Evolutionary conservation across 768 basidiomycete species (phyloP).

Genomic region (Pleurotus platypus): DNA sequence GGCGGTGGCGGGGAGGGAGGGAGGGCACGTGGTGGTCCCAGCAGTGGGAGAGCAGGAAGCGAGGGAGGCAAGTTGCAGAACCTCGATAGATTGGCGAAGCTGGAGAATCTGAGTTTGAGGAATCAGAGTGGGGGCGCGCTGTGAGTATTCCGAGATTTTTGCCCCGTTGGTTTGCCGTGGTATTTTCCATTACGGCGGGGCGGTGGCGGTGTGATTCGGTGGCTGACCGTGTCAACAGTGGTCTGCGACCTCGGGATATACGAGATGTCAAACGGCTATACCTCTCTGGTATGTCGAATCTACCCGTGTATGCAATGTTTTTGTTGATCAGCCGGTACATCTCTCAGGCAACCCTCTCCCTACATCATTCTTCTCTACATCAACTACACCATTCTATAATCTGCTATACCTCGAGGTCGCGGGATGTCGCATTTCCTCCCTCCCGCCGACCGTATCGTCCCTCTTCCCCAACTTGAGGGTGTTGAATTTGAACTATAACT

Average conservation of each 20-base stretch:
- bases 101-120: constrained; percentile 90
- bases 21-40: no score
- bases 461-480: constrained; percentile 83
- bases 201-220: no score
- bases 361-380: constrained; percentile 41
- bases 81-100: constrained; percentile 55
- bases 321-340: constrained; percentile 7
- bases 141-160: constrained; percentile 43
- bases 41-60: no score
- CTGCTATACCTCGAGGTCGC: constrained; percentile 91
- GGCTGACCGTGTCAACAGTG: constrained; percentile 22
- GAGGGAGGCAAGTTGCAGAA: constrained; percentile 30
- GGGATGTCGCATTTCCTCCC: constrained; percentile 70
- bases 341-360: constrained; percentile 69
- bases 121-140: constrained; percentile 77
- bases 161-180: no score
- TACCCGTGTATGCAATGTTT: constrained; percentile 3
- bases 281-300: constrained; percentile 72
- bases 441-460: constrained; percentile 65
- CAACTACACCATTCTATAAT: constrained; percentile 75
- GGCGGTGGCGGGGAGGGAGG: constrained; percentile 15
- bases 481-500: constrained; percentile 97
- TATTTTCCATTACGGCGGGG: constrained; percentile 4
- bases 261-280: constrained; percentile 93
- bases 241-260: constrained; percentile 62